A percentile compares a stretch with the other conserved stretches of the same genome.
Evolutionary conservation across 1,284 basidiomycete species (phyloP).

Genomic region (Coniophora puteana): DNA sequence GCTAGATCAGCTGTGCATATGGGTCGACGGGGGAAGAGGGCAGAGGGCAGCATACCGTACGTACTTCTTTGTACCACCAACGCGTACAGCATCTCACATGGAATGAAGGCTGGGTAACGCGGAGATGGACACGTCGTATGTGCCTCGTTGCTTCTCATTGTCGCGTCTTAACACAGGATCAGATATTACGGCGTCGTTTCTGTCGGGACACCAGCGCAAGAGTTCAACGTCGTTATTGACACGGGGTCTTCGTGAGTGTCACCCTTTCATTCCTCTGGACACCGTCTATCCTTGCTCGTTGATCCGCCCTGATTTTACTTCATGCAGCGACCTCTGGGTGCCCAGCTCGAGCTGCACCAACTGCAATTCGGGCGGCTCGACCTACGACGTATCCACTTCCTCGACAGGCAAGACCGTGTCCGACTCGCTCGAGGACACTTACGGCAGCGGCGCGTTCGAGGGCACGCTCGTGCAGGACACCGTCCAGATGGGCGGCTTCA

Average conservation of each 20-base stretch:
- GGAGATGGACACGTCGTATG: too few relatives aligned
- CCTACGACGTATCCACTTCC: constrained; percentile 40
- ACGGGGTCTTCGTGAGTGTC: constrained; percentile 70
- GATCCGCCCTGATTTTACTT: too few relatives aligned
- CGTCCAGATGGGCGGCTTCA: constrained; percentile 44
- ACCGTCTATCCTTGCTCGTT: neutral
- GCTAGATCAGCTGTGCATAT: too few relatives aligned
- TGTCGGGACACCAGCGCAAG: constrained; percentile 46
- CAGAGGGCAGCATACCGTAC: too few relatives aligned
- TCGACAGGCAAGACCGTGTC: constrained; percentile 28
- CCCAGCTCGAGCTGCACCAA: constrained; percentile 40
- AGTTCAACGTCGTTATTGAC: constrained; percentile 41
- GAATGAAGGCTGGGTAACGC: too few relatives aligned
- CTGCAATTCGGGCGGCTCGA: constrained; percentile 31
- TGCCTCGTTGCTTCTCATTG: too few relatives aligned
- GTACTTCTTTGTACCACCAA: too few relatives aligned
- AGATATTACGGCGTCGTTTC: constrained; percentile 42
- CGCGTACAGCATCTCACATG: too few relatives aligned
- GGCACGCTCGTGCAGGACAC: constrained; percentile 39
- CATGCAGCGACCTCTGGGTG: constrained; percentile 82
- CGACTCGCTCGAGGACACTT: constrained; percentile 24
- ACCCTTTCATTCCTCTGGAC: too few relatives aligned
- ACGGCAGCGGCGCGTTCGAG: constrained; percentile 45
- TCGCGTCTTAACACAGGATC: too few relatives aligned
- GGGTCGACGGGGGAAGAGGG: too few relatives aligned